Conservation (phyloP, 2,329 filamentous ascomycete species). For the Penicillium rolfsii region DNA sequence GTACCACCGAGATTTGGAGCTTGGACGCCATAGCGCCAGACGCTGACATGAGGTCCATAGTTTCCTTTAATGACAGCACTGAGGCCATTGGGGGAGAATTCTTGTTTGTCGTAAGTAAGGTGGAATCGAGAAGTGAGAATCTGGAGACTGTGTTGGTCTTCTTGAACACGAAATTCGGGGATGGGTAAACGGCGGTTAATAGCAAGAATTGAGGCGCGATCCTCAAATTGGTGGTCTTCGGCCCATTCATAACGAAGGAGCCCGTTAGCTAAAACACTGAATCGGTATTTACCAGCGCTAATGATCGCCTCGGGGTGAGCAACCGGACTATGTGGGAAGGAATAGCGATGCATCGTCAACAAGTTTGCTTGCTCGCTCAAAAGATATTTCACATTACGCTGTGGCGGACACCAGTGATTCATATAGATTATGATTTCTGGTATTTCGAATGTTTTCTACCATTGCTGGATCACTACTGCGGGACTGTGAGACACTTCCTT, state of each 20-base stretch:
- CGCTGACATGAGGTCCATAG: neutral
- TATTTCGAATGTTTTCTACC: neutral
- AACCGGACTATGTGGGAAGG: neutral
- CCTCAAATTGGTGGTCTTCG: neutral
- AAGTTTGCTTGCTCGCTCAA: neutral
- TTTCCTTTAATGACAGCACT: neutral
- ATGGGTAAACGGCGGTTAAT: neutral
- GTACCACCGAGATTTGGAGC: neutral
- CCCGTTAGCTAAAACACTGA: neutral
- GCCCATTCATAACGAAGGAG: neutral
- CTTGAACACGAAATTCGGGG: neutral
- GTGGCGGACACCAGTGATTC: neutral
- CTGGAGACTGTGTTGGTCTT: neutral
- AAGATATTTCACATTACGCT: neutral
- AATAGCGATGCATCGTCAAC: neutral
- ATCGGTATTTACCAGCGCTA: neutral
- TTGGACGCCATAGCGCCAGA: neutral
- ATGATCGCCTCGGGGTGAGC: neutral
- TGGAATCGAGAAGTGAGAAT: neutral
- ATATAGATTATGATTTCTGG: neutral
- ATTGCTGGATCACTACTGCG: neutral
- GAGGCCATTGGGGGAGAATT: neutral
- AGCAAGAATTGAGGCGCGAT: neutral
- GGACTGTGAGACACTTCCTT: neutral
- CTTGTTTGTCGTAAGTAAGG: neutral